Percentiles rank a stretch among this genome's conserved stretches.
Conservation (phyloP, 257 asterid genomes). For the Lycium ferocissimum region DNA sequence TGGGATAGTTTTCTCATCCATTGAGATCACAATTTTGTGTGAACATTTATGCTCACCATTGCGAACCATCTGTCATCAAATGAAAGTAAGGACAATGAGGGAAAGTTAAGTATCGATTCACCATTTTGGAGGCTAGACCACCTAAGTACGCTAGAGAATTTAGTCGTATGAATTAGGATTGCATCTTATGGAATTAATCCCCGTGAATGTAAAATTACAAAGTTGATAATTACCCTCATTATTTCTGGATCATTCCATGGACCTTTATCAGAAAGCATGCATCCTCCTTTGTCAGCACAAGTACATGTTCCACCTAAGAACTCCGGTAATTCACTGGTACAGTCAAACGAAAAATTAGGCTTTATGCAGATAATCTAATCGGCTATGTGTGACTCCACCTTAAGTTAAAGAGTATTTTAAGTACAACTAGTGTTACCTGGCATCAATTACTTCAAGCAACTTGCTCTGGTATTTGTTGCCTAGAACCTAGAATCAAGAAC, state of each 20-base stretch:
- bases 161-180: not conserved
- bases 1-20: constrained; percentile 74
- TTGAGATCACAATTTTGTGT: constrained; percentile 47
- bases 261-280: constrained; percentile 91
- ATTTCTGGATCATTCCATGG: constrained; percentile 95
- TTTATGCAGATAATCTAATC: not conserved
- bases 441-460: constrained; percentile 89
- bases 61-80: constrained; percentile 71
- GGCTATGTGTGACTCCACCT: not conserved
- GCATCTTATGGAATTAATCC: not conserved
- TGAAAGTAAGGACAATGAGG: no score
- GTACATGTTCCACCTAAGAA: constrained; percentile 97
- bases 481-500: constrained; percentile 60
- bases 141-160: not conserved
- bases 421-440: constrained; percentile 54
- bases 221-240: constrained; percentile 65
- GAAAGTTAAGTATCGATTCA: not conserved
- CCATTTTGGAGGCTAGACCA: not conserved
- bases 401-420: constrained; percentile 6
- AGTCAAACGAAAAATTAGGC: not conserved
- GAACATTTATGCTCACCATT: constrained; percentile 84
- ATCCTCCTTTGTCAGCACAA: constrained; percentile 87
- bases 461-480: constrained; percentile 93
- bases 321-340: constrained; percentile 83
- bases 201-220: not conserved